Base-by-base conservation (phyloP, 2,329 filamentous ascomycete species). In the Ophiostoma pallidulum region DNA sequence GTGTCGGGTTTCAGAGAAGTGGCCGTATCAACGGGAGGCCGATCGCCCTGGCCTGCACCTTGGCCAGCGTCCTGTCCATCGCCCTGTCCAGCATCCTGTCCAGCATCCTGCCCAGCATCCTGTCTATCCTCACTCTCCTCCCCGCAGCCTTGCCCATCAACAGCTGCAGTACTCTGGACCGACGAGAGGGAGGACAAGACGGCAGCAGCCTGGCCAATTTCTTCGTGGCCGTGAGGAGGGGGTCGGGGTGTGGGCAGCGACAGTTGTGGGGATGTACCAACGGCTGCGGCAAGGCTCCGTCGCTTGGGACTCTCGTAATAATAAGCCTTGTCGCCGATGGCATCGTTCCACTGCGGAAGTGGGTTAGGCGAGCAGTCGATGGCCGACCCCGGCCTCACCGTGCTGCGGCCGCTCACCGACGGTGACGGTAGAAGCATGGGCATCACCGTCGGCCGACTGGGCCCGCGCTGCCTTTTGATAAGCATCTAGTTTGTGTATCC, bases 161-260 rank as follows among this genome's bases (percentile, higher is more conserved):
- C 35, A 13, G 31, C 14, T 33, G 6, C 31, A 16, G 12, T 16
- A 6, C 31, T 16, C 5, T 5, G 12, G 13, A 33, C n/a, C 31
- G 31, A 33, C 14, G 31, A 48, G 3, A 52, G 32, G 1, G 50
- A 52, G 6, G 50, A 52, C 35, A 52, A 20, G 3, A 48, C 38
- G 3, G 50, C 50, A 3, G 50, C 50, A 4, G 47, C 50, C 5
- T 41, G 50, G 41, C 44, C 45, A 8, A 52, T 41, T 18, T 52
- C 50, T 42, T 48, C 45, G 9, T 24, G 44, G 35, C 41, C 40
- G 2, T 33, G 45, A 4, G 39, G 24, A 9, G 12, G 9, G 4
- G 41, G 20, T 3, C 26, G 40, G 1, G n/a, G n/a, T n/a, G 16
- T 4, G 12, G 5, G 9, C 8, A 24, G 10, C 8, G 18, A 12